Evolutionary conservation across 2,329 filamentous ascomycete genomes (phyloP).

Genomic region (Xylaria sp.): DNA sequence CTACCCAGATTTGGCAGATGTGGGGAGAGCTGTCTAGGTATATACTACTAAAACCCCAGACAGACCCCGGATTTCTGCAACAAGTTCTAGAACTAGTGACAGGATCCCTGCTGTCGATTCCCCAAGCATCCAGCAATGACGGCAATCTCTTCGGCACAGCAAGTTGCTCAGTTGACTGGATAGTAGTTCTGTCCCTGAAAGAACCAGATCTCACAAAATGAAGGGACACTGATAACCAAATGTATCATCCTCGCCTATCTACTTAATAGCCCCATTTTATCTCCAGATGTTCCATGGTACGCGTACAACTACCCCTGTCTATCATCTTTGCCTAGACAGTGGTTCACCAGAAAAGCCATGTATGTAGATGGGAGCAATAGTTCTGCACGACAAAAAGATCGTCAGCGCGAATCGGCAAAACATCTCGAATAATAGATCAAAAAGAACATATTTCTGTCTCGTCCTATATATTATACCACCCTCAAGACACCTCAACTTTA

Average conservation of each 20-base stretch:
- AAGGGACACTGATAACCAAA: too few species aligned
- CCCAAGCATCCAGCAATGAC: background rate
- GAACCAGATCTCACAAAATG: too few species aligned
- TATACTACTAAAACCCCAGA: background rate
- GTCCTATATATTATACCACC: background rate
- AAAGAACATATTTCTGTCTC: background rate
- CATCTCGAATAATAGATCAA: background rate
- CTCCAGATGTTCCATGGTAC: too few species aligned
- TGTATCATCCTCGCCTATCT: too few species aligned
- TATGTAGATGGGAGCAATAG: background rate
- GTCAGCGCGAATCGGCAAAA: background rate
- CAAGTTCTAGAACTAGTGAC: slow-evolving; percentile 5
- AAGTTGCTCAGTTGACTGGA: background rate
- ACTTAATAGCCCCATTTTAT: too few species aligned
- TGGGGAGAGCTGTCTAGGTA: slow-evolving; percentile 4
- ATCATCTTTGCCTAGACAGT: too few species aligned
- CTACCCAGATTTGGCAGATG: slow-evolving; percentile 8
- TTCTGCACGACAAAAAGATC: background rate
- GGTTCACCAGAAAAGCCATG: too few species aligned
- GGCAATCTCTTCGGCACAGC: background rate
- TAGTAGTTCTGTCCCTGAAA: background rate
- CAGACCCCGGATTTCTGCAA: slow-evolving; percentile 1
- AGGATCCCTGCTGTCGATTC: background rate
- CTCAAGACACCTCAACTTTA: background rate
- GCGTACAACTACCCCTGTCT: too few species aligned